Base-by-base conservation (phyloP, 495 filamentous ascomycete genomes). In the Opeltia flavorubescens region DNA sequence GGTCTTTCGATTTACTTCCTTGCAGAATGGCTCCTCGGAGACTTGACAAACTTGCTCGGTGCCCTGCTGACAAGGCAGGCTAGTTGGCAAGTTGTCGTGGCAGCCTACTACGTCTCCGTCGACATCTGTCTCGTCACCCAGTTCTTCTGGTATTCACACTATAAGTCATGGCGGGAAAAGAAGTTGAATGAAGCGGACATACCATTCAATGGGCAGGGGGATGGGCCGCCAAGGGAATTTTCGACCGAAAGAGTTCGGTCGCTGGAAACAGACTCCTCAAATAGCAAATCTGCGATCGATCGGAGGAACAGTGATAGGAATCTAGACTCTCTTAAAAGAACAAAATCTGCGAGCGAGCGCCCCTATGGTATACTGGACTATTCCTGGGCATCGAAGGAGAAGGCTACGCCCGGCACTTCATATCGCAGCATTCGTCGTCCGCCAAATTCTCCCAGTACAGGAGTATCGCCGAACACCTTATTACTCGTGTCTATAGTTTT, bases 1-100 rank as follows among this genome's bases (percentile, higher is more conserved):
- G 81, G 81, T 4, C 57, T 86, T 33, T 82, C 77, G 3, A 68
- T 80, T 45, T 81, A 75, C 48, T 86, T 86, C 55, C 60, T 86
- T 31, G 62, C 75, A 1, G 78, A 82, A 57, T 86, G 81, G 81
- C 70, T 80, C 46, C 57, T 80, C 3, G 81, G 81, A 24, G 81
- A 86, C 59, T 50, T 74, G n/a, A 74, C 75, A 55, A 86, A 86
- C 47, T 60, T 85, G 20, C 52, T 81, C 1, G 81, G 81, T 5
- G 77, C 77, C 0, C 41, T 83, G 4, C 70, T 81, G 51, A 84
- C 81, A 11, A 58, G 68, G 4, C 81, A 86, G 56, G 82, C 82
- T 24, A 64, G 61, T 40, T 86, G 83, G 75, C 81, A 86, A 63
- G 75, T 82, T 29, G 66, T 80, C 15, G 67, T 84, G 24, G 81